Percentiles rank a stretch among this genome's conserved stretches.
Conservation (phyloP, 345 rosid species). For the Hibiscus tridactylites region DNA sequence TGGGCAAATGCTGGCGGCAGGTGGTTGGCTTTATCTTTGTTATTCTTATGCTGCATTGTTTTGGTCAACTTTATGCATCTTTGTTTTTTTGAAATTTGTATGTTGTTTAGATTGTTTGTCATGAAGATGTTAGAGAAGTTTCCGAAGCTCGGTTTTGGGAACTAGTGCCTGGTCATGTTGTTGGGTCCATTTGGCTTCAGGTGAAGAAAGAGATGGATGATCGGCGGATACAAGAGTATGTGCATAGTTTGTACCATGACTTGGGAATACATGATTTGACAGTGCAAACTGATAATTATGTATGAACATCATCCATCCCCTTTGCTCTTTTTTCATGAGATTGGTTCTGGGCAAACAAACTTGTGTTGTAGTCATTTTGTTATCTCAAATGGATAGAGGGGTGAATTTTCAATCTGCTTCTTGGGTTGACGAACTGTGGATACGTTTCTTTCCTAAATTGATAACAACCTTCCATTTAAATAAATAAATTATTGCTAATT, state of each 20-base stretch:
- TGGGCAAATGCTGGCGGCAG: conserved; percentile 91
- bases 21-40: conserved; percentile 23
- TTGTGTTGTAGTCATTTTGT: not conserved
- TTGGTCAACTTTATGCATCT: not conserved
- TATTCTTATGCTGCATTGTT: not conserved
- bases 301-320: conserved; percentile 8
- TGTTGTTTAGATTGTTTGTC: conserved; percentile 46
- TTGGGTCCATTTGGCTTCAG: conserved; percentile 76
- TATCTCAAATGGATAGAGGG: not conserved
- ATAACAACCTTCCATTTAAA: too few relatives aligned
- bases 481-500: too few relatives aligned
- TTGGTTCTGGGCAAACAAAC: not conserved
- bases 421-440: too few relatives aligned
- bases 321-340: not conserved
- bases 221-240: conserved; percentile 37
- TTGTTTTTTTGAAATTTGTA: not conserved
- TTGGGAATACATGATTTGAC: conserved; percentile 80
- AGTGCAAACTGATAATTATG: conserved; percentile 37
- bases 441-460: too few relatives aligned
- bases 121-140: conserved; percentile 69
- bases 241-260: conserved; percentile 73
- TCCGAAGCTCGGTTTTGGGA: conserved; percentile 94
- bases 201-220: conserved; percentile 66
- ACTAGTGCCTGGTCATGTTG: conserved; percentile 82
- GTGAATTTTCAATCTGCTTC: too few relatives aligned